Evolutionary conservation across 2,329 filamentous ascomycete species (phyloP).

Genomic region (Aspergillus sp.): DNA sequence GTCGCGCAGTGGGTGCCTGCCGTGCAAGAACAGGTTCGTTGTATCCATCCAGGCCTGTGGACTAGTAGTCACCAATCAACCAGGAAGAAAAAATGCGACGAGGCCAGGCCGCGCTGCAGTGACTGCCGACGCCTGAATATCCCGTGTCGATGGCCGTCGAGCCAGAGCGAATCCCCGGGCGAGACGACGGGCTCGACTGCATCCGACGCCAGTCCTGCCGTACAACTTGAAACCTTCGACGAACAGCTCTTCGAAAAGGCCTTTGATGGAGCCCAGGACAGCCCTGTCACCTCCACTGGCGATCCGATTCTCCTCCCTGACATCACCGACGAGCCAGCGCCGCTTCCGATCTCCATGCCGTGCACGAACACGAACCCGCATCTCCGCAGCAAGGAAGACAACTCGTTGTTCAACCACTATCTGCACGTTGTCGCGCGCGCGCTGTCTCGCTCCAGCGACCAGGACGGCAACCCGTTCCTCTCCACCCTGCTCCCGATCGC

Average conservation of each 20-base stretch:
- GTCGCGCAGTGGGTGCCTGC: conserved; percentile 17
- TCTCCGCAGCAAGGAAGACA: conserved; percentile 16
- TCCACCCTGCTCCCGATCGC: conserved; percentile 18
- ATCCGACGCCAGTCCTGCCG: no score
- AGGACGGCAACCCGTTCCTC: conserved; percentile 17
- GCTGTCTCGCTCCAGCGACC: conserved; percentile 14
- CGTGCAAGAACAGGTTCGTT: conserved; percentile 17
- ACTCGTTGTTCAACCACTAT: conserved; percentile 21
- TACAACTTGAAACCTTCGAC: conserved; percentile 4
- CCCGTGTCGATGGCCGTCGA: conserved; percentile 10
- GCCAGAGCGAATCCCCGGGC: neutral
- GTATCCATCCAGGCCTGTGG: conserved; percentile 2
- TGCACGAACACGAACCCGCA: conserved; percentile 11
- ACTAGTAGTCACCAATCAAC: conserved; percentile 3
- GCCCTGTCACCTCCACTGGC: conserved; percentile 4
- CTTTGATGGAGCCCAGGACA: conserved; percentile 6
- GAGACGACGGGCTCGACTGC: conserved; percentile 3
- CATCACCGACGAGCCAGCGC: conserved; percentile 1
- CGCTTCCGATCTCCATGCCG: neutral
- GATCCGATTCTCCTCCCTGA: conserved; percentile 3
- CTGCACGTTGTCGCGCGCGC: conserved; percentile 16
- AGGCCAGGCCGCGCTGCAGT: conserved; percentile 14
- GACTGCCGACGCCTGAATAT: conserved; percentile 19
- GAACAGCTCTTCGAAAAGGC: conserved; percentile 12
- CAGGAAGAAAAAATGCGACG: conserved; percentile 19